A percentile compares a stretch with the other conserved stretches of the same genome.
Evolutionary conservation across 2,329 filamentous ascomycete genomes (phyloP).

Genomic region (Stagonosporopsis chrysanthemi): DNA sequence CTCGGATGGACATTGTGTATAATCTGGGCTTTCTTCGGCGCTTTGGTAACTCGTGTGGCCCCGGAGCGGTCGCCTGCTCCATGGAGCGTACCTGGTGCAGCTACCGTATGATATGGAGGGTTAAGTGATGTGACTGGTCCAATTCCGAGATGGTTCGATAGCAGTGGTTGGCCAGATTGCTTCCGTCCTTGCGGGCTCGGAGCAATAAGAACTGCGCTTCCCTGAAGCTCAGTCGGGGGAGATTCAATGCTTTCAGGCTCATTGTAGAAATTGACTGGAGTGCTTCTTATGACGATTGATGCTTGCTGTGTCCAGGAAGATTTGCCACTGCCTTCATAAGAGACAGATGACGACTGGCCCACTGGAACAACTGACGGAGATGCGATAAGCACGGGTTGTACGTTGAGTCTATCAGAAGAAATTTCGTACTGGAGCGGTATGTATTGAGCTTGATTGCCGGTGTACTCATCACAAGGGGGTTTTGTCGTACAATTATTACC

Average conservation of each 20-base stretch:
- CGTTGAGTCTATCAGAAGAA: background rate
- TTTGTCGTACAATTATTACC: too few species aligned
- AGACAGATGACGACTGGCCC: background rate
- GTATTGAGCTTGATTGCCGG: background rate
- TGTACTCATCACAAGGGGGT: background rate
- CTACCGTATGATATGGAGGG: too few species aligned
- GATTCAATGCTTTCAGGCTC: too few species aligned
- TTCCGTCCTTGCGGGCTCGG: background rate
- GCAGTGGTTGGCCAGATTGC: background rate
- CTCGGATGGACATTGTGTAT: background rate
- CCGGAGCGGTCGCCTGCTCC: background rate
- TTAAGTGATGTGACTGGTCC: too few species aligned
- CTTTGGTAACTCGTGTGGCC: conserved; percentile 19
- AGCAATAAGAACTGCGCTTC: too few species aligned
- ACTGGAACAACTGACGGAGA: background rate
- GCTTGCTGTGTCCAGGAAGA: background rate
- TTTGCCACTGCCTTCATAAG: background rate
- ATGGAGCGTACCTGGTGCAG: background rate
- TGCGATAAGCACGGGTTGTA: background rate
- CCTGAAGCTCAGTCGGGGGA: background rate
- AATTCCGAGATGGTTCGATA: too few species aligned
- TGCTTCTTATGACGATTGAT: too few species aligned
- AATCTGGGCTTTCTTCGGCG: conserved; percentile 13
- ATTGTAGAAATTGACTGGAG: background rate
- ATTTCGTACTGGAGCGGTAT: background rate